Conservation (phyloP, 75 land plant species). For the Chamaecyparis obtusa region DNA sequence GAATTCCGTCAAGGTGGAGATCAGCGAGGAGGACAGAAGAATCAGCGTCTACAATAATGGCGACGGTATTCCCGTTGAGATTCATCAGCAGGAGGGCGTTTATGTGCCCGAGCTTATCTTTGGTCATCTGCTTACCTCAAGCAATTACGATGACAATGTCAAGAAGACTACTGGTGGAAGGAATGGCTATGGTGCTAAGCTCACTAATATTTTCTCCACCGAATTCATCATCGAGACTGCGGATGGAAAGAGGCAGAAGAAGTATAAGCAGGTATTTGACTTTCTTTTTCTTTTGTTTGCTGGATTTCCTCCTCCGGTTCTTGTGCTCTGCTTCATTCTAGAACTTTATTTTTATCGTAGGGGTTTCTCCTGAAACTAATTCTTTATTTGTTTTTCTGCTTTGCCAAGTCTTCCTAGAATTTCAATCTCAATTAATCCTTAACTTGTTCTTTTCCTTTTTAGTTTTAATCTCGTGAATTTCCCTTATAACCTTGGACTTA, state of each 20-base stretch:
- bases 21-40: constrained; percentile 61
- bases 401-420: too few relatives aligned
- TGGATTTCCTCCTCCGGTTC: too few relatives aligned
- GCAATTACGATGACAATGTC: constrained; percentile 88
- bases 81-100: constrained; percentile 89
- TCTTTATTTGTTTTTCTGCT: too few relatives aligned
- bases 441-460: too few relatives aligned
- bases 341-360: too few relatives aligned
- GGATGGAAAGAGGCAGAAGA: constrained; percentile 81
- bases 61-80: constrained; percentile 94
- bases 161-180: constrained; percentile 99
- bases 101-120: constrained; percentile 99
- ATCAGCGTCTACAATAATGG: constrained; percentile 92
- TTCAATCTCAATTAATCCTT: too few relatives aligned
- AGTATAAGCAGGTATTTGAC: constrained; percentile 83
- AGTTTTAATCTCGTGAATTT: too few relatives aligned
- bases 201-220: constrained; percentile 91
- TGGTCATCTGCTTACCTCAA: constrained; percentile 90
- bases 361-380: too few relatives aligned
- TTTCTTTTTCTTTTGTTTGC: background rate
- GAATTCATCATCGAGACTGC: constrained; percentile 96
- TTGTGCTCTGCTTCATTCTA: too few relatives aligned
- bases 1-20: constrained; percentile 74
- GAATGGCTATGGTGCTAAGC: constrained; percentile 91
- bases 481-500: too few relatives aligned